Evolutionary conservation across 768 basidiomycete species (phyloP).

Genomic region (Aureoboletus auriporus): DNA sequence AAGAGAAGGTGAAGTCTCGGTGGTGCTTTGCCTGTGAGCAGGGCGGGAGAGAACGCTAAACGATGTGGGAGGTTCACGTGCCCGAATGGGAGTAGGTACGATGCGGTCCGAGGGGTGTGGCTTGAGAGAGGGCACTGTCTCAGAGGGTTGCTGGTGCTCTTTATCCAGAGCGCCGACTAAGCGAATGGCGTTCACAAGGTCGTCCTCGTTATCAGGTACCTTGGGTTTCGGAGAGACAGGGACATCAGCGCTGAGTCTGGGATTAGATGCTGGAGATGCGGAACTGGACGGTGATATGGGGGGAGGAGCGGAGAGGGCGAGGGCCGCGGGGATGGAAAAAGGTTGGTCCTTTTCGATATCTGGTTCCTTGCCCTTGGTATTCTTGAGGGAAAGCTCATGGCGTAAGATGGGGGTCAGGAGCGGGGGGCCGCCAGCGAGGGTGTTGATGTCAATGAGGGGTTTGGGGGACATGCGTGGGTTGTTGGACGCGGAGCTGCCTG

Average conservation of each 20-base stretch:
- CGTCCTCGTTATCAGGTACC: constrained; percentile 22
- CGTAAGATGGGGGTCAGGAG: constrained; percentile 28
- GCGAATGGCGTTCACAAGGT: constrained; percentile 29
- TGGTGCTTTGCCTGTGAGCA: constrained; percentile 31
- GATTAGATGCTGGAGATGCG: constrained; percentile 8
- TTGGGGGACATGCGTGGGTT: constrained; percentile 33
- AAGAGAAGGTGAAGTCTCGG: constrained; percentile 10
- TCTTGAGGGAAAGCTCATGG: constrained; percentile 27
- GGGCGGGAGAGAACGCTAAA: constrained; percentile 65
- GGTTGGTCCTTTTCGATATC: constrained; percentile 24
- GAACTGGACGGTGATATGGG: constrained; percentile 14
- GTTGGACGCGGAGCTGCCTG: constrained; percentile 54
- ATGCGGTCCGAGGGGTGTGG: constrained; percentile 15
- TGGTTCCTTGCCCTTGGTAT: constrained; percentile 16
- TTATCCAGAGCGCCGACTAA: constrained; percentile 27
- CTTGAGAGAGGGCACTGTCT: no score
- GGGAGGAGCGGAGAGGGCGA: constrained; percentile 18
- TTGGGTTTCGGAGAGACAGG: constrained; percentile 5
- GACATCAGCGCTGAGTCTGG: constrained; percentile 16
- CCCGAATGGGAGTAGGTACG: constrained; percentile 56
- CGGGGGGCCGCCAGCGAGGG: constrained; percentile 34
- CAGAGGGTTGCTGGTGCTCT: constrained; percentile 8
- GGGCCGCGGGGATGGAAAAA: constrained; percentile 26
- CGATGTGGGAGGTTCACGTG: constrained; percentile 49
- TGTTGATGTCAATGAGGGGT: constrained; percentile 40